These are phyloP conservation scores for Hypoxylon fragiforme DNA, from an alignment of 495 filamentous ascomycete species.

Conservation along the genomic window DNA sequence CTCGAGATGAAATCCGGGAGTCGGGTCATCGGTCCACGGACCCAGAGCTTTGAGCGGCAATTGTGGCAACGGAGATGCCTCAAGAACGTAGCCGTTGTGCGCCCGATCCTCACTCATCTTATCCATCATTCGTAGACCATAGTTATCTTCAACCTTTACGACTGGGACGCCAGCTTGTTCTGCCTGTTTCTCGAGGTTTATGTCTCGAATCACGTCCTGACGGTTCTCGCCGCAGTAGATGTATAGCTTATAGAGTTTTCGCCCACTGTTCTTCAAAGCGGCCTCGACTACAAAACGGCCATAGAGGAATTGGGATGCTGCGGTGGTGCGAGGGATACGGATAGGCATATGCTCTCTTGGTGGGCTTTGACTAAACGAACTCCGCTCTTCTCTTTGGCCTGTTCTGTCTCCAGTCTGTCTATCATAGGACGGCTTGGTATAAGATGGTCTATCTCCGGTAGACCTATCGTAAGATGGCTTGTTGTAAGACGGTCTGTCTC, in stretches of 20 bases:
- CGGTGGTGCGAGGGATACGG: constrained; percentile 76
- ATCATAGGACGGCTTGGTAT: too few relatives aligned
- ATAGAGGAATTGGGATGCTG: constrained; percentile 90
- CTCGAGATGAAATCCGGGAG: constrained; percentile 57
- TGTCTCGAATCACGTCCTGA: constrained; percentile 43
- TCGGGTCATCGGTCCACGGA: constrained; percentile 43
- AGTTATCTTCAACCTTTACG: constrained; percentile 50
- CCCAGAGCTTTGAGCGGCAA: constrained; percentile 67
- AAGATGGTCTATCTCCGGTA: too few relatives aligned
- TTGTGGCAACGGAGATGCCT: constrained; percentile 80
- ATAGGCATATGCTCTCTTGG: constrained; percentile 44
- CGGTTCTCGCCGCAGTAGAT: constrained; percentile 63
- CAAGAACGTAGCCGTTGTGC: constrained; percentile 89
- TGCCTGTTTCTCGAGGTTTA: constrained; percentile 61
- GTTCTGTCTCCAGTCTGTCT: not conserved
- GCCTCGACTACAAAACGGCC: constrained; percentile 80
- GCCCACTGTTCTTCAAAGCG: constrained; percentile 66
- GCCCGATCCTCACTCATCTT: constrained; percentile 81
- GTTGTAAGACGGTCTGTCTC: too few relatives aligned
- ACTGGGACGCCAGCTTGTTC: constrained; percentile 54
- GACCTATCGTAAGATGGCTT: too few relatives aligned
- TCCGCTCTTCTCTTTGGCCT: not conserved
- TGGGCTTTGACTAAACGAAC: not conserved
- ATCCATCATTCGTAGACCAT: constrained; percentile 68
- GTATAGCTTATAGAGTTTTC: constrained; percentile 85